Percentiles rank a stretch among this genome's conserved stretches.
These are phyloP conservation scores for Dichotomocladium elegans DNA, from an alignment of 371 early-diverging fungal genomes.

Conservation along the genomic window DNA sequence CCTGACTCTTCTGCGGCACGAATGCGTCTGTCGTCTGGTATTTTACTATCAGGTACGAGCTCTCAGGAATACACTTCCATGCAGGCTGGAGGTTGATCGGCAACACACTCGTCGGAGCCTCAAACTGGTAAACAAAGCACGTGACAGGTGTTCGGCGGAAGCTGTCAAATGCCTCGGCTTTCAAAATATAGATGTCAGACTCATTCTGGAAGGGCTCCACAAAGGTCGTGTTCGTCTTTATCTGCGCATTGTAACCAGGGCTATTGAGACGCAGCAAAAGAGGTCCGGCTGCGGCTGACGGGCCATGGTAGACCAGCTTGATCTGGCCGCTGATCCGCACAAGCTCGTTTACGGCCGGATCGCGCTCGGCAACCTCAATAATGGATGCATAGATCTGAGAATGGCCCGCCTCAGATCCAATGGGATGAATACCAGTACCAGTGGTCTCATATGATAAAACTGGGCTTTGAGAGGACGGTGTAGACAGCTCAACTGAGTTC, in stretches of 20 bases:
- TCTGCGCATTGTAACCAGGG: neutral
- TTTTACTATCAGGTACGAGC: conserved; percentile 12
- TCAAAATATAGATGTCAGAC: conserved; percentile 8
- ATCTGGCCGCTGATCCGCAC: conserved; percentile 8
- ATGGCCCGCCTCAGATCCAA: conserved; percentile 9
- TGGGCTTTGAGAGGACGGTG: conserved; percentile 14
- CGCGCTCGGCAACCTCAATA: conserved; percentile 6
- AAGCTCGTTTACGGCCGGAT: neutral
- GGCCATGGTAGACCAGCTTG: conserved; percentile 16
- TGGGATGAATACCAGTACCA: conserved; percentile 3
- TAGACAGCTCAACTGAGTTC: conserved; percentile 10
- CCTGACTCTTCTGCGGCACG: conserved; percentile 3
- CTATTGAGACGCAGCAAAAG: conserved; percentile 6
- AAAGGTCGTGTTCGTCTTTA: conserved; percentile 6
- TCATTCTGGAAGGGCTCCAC: conserved; percentile 13
- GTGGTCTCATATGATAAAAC: conserved; percentile 9
- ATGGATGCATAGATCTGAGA: conserved; percentile 14
- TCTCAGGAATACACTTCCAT: conserved; percentile 14
- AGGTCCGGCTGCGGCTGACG: conserved; percentile 1
- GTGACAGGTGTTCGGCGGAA: conserved; percentile 10
- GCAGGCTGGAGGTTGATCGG: conserved; percentile 13
- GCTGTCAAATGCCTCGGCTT: conserved; percentile 7
- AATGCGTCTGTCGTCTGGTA: conserved; percentile 5
- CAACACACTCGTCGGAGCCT: neutral
- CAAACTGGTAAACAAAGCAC: conserved; percentile 13